Conservation (phyloP, 2,329 filamentous ascomycete genomes). For the Stemphylium beticola region DNA sequence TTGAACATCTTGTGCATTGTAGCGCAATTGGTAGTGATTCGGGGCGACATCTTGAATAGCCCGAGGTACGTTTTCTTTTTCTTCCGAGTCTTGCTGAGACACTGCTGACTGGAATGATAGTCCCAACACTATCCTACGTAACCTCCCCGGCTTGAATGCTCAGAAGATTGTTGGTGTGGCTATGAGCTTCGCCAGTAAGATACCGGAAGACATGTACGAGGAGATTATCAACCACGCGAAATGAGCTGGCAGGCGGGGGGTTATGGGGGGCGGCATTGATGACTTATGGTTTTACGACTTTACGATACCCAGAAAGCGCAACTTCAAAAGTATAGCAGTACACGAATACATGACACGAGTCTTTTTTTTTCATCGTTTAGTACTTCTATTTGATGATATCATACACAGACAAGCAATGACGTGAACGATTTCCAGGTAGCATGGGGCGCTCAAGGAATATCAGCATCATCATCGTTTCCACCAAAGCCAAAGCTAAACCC, state of each 20-base stretch:
- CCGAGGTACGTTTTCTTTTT: conserved; percentile 67
- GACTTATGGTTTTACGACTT: conserved; percentile 16
- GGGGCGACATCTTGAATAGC: conserved; percentile 81
- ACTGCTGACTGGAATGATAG: conserved; percentile 57
- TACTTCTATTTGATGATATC: background rate
- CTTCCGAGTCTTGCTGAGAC: background rate
- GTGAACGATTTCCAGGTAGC: no score
- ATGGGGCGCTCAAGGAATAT: conserved; percentile 34
- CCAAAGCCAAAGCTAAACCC: conserved; percentile 69
- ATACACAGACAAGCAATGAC: background rate
- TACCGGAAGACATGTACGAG: conserved; percentile 87
- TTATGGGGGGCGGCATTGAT: background rate
- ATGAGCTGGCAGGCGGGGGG: conserved; percentile 48
- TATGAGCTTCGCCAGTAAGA: conserved; percentile 84
- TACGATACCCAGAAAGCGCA: conserved; percentile 9
- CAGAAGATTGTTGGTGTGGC: conserved; percentile 85
- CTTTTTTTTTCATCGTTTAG: background rate
- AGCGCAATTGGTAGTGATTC: conserved; percentile 87
- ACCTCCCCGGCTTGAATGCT: conserved; percentile 82
- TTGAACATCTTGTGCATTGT: conserved; percentile 97
- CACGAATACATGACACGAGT: background rate
- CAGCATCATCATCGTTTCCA: conserved; percentile 58
- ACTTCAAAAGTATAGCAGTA: background rate
- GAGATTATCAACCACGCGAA: conserved; percentile 89
- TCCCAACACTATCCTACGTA: conserved; percentile 89